phyloP scores from a whole-genome alignment of 164 flowering plant genomes.

The Piper betle region DNA sequence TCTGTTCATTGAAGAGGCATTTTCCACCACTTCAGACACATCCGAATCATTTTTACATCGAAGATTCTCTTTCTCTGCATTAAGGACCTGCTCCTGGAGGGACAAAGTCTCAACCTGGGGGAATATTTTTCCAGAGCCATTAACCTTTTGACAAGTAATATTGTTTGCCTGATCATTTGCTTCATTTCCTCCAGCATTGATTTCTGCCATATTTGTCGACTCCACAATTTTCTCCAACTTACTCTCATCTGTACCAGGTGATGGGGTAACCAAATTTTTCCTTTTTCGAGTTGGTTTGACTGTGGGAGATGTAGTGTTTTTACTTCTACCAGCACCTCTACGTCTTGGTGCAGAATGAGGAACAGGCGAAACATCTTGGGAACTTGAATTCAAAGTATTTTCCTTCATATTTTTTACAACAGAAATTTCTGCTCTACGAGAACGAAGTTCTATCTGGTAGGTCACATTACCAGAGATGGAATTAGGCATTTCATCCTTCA shows the following conservation, averaged over 20 bases:
- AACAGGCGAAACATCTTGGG: conserved; percentile 6
- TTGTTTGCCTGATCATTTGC: not conserved
- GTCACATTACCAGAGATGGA: conserved; percentile 7
- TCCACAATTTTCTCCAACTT: not conserved
- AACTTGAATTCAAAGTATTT: conserved; percentile 2
- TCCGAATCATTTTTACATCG: not conserved
- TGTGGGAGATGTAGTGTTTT: conserved; percentile 8
- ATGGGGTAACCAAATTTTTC: conserved; percentile 9
- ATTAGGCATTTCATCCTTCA: conserved; percentile 2
- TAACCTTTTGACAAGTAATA: too few relatives aligned
- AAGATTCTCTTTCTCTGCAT: too few relatives aligned
- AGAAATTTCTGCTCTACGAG: not conserved
- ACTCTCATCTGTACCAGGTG: not conserved
- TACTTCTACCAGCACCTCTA: conserved; percentile 11
- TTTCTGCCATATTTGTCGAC: not conserved
- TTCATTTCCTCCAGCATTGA: not conserved
- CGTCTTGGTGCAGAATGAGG: conserved; percentile 5
- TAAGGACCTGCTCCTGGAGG: too few relatives aligned
- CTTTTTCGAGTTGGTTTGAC: conserved; percentile 10
- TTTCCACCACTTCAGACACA: not conserved
- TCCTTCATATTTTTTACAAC: not conserved
- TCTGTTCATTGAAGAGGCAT: not conserved
- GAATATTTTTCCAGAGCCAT: too few relatives aligned
- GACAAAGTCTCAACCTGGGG: too few relatives aligned
- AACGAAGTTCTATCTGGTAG: not conserved